Conservation (phyloP, 345 rosid species). For the Toxicodendron radicans region DNA sequence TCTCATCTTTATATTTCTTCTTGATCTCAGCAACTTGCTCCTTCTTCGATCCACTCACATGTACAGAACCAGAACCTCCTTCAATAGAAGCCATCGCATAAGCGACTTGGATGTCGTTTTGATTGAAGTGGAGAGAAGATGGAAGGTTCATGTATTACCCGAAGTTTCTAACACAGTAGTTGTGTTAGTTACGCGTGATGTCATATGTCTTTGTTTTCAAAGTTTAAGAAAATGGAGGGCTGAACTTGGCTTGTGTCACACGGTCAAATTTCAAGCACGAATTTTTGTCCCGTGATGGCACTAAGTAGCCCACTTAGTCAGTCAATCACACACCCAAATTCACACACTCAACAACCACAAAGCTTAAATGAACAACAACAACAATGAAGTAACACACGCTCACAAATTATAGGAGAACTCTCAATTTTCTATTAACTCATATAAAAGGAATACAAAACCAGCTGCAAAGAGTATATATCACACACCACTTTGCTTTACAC, state of each 20-base stretch:
- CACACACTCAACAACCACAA: no score
- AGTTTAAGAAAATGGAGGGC: not conserved
- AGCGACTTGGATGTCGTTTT: not conserved
- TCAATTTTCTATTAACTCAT: no score
- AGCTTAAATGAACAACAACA: no score
- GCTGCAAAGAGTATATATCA: no score
- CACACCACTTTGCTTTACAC: no score
- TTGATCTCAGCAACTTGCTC: not conserved
- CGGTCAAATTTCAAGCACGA: no score
- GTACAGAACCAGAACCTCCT: slow-evolving; percentile 7
- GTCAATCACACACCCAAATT: no score
- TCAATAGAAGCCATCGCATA: not conserved
- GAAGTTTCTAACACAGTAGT: not conserved
- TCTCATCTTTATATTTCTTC: slow-evolving; percentile 4
- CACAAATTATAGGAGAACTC: no score
- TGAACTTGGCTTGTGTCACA: not conserved
- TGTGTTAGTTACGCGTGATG: not conserved
- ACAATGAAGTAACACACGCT: no score
- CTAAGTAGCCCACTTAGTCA: no score
- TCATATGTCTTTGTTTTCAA: not conserved
- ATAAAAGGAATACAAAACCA: no score
- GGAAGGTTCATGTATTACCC: not conserved
- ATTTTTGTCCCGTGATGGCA: no score
- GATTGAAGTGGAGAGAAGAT: not conserved
- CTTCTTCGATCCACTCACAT: slow-evolving; percentile 14